Conservation (phyloP, 2,329 filamentous ascomycete genomes). For the Fusarium globosum region DNA sequence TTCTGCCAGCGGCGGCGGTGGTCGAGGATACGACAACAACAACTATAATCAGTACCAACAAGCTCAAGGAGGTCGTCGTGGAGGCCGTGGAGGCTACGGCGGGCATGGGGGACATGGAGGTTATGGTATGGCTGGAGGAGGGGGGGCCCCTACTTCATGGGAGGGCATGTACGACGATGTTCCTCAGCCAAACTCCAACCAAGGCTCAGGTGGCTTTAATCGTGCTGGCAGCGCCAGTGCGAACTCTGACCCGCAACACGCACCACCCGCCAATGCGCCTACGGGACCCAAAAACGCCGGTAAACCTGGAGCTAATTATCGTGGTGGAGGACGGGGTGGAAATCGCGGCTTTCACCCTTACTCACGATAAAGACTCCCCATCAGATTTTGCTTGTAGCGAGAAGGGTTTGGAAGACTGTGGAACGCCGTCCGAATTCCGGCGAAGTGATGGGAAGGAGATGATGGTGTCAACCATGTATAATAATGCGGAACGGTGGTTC, state of each 20-base stretch:
- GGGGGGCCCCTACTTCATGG: constrained; percentile 84
- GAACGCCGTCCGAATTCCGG: constrained; percentile 1
- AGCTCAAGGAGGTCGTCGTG: constrained; percentile 50
- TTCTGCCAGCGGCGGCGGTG: constrained; percentile 41
- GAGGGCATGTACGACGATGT: constrained; percentile 99
- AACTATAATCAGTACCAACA: constrained; percentile 55
- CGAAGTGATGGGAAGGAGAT: constrained; percentile 11
- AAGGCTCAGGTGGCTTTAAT: constrained; percentile 52
- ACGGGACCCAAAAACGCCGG: constrained; percentile 97
- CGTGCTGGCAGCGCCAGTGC: constrained; percentile 56
- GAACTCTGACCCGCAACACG: constrained; percentile 57
- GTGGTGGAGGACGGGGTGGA: constrained; percentile 84
- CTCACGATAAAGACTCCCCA: constrained; percentile 47
- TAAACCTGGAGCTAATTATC: constrained; percentile 90
- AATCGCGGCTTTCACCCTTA: constrained; percentile 86
- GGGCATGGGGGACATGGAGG: constrained; percentile 45
- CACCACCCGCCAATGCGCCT: constrained; percentile 72
- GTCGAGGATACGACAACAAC: constrained; percentile 47
- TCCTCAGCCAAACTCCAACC: constrained; percentile 78
- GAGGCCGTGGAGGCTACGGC: constrained; percentile 47
- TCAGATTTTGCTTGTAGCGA: constrained; percentile 5
- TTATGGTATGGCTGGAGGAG: constrained; percentile 54
- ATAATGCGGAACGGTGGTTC: constrained; percentile 5
- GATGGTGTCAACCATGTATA: constrained; percentile 14
- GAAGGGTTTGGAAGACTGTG: neutral